Base-by-base conservation (phyloP, 768 basidiomycete species). In the Boletus edulis region DNA sequence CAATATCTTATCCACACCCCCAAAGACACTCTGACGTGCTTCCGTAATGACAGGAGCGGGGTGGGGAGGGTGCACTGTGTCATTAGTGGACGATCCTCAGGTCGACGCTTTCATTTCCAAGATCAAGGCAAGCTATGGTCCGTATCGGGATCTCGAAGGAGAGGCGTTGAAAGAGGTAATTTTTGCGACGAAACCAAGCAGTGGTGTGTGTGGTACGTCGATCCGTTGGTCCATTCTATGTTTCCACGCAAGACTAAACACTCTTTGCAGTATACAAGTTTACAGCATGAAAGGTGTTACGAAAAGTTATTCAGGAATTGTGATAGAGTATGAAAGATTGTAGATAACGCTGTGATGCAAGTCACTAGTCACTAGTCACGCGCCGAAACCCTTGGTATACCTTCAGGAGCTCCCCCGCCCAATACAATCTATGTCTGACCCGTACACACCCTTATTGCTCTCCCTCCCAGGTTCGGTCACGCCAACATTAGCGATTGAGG, bases 41-140 rank as follows among this genome's bases (percentile, higher is more conserved):
- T 46, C 34, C 17, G 5, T 11, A 2, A 27, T 14, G 45, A 5
- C 56, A 89, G 89, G 90, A 29, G 92, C 92, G 0, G 92, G 91
- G 4, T 96, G 92, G 92, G 94, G 94, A 37, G 93, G 93, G 6
- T 94, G 91, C 64, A 89, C 88, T 0, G 87, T 94, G 20, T 91
- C 89, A 8, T 79, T 94, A 18, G 86, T 94, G 15, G 78, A 82
- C 8, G 86, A 87, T 63, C 69, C 74, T 18, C 63, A 81, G 42
- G 88, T 89, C 3, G 77, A 80, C 0, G 56, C 62, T 9, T 94
- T 95, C 67, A 85, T 93, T 43, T 64, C 73, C 57, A 76, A 77
- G 59, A 73, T 94, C 17, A 80, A 76, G 64, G 72, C 72, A n/a
- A 72, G 70, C 5, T 94, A 92, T 66, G 70, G 66, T 17, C 81